Base-by-base conservation (phyloP, 441 rosid species). In the Francoa sonchifolia region DNA sequence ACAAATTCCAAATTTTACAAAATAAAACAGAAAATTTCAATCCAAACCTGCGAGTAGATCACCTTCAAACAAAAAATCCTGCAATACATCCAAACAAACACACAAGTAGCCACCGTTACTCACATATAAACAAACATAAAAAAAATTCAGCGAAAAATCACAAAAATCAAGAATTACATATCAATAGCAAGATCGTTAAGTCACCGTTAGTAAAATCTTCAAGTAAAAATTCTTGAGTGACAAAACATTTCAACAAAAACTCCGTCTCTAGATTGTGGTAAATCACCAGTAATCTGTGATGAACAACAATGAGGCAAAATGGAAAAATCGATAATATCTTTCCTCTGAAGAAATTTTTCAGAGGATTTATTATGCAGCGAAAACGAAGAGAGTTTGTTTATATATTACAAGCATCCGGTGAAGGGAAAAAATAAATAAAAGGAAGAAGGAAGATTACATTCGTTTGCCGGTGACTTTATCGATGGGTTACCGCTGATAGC, bases 401-500 rank as follows among this genome's bases (percentile, higher is more conserved):
- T n/a, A n/a, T n/a, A n/a, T n/a, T n/a, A n/a, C n/a, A n/a, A n/a
- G n/a, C n/a, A n/a, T n/a, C n/a, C n/a, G n/a, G n/a, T n/a, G n/a
- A n/a, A n/a, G 42, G 39, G 8, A 3, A 38, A 47, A 19, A 15
- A 12, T 9, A 12, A 33, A 11, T 12, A 20, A 20, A 36, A 19
- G 6, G 19, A 23, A 12, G 42, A 36, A 19, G 25, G 5, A 10
- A 43, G 39, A 17, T 32, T 19, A 62, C 69, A 44, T 68, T 53
- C 58, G 44, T 45, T 52, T 42, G 68, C 65, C 74, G 70, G 72
- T 74, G 45, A 39, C 45, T 23, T 48, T 35, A 13, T 19, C 28
- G 54, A 44, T 42, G 44, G 55, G 31, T 73, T 44, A 69, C 81
- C 51, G 79, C 77, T 53, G 47, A 42, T 62, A 57, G 65, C 50